Base-by-base conservation (phyloP, 2,329 filamentous ascomycete genomes). In the Penicillium sp. region DNA sequence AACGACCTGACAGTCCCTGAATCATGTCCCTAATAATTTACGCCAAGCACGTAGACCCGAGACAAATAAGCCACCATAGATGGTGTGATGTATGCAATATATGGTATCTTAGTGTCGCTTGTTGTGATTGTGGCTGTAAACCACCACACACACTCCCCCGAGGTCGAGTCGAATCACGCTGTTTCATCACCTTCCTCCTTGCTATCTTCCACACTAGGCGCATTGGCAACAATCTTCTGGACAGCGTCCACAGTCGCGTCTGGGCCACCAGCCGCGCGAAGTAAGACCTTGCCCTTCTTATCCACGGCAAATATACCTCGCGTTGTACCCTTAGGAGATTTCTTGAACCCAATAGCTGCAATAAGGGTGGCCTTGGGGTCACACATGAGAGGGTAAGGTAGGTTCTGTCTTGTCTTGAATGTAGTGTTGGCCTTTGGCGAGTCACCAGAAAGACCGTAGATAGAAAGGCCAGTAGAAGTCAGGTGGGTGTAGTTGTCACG, bases 371-470 rank as follows among this genome's bases (percentile, higher is more conserved):
- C 84, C 49, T 78, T 76, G 6, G 87, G 83, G 72, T 99, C 92
- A 77, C 92, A 97, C 39, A 99, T 83, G 44, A 99, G 84, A 35
- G 88, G 80, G 74, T 96, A 99, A 6, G 88, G 90, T 51, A 97
- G 83, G 60, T 88, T 90, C 74, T 97, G 90, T 79, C 96, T 96
- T 39, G 86, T 87, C 76, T 91, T 89, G 82, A 97, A 99, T 44
- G 85, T 90, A 25, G 90, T 92, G 79, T 99, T 99, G 67, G 91
- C 86, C 77, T 94, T 96, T 67, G 91, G 86, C 46, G 86, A 89
- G 78, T 97, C 94, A 64, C 84, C 84, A 59, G 90, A 95, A 48
- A 99, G 86, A 53, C 94, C 94, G 72, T 90, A 97, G 76, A 99
- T 91, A 69, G 86, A 82, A 57, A 96, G 84, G 9, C 93, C 93